Evolutionary conservation across 2,329 filamentous ascomycete genomes (phyloP), one percentile per base, ranked within the genome.

Genomic region (Myriosclerotinia curreyana): DNA sequence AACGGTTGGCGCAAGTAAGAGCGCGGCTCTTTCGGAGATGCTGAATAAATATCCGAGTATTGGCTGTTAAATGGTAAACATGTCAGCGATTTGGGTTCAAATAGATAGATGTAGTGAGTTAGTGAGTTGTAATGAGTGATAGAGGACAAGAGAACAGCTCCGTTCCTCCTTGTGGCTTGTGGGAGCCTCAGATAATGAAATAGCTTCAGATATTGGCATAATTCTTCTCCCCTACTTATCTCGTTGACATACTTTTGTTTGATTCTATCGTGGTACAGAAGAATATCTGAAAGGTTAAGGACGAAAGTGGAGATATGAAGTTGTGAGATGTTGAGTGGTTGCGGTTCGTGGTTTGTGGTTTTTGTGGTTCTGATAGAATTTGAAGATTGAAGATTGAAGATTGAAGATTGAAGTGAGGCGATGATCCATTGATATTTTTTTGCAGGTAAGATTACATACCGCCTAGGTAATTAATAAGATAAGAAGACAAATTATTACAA

Each of bases 1-100:
- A 61, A 28, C 42, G 22, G 40, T 20, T 31, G 52, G 61, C 52
- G 52, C 52, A 58, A 50, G 52, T 42, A 49, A 63, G 61, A 63
- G 61, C 52, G 61, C 61, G 53, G 34, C 61, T 63, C 61, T 58
- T 34, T 17, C 17, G 34, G 25, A 56, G 44, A 7, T 15, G 40
- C 17, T 44, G 52, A 50, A 40, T 50, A 53, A 50, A 40, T 50
- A 31, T 44, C 42, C 61, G 52, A 58, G 17, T 48, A 48, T 50
- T 49, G 42, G 15, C 20, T 59, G 42, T 25, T 12, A 8, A 48
- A 48, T 48, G 14, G 12, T 2, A 42, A 49, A 22, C 14, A 49
- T 44, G 52, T 63, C 34, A 63, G 61, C 52, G 42, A 58, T 49
- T 36, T 62, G 22, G 36, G 12, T 46, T 50, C 34, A 44, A 50